These are phyloP conservation scores for Sicyos baderoa DNA, from an alignment of 306 rosid genomes.

Conservation along the genomic window DNA sequence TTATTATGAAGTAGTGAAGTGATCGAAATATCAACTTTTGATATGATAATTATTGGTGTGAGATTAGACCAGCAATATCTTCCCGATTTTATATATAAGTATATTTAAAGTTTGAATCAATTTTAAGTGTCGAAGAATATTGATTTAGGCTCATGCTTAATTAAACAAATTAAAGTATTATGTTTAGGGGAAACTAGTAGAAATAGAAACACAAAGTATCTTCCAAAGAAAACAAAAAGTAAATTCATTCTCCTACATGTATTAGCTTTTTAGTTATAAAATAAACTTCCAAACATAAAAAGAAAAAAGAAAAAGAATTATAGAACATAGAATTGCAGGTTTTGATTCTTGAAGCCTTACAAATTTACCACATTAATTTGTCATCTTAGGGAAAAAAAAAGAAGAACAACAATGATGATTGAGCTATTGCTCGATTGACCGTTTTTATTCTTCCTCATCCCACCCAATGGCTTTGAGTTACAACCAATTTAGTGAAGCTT, in stretches of 20 bases:
- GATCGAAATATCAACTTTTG: no score
- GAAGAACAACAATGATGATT: no score
- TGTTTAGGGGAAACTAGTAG: not conserved
- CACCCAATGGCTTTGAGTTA: no score
- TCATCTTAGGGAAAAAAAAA: not conserved
- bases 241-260: not conserved
- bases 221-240: no score
- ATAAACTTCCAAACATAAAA: not conserved
- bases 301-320: not conserved
- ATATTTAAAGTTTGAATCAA: not conserved
- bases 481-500: conserved; percentile 39
- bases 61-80: no score
- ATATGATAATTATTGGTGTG: no score
- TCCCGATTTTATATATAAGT: no score
- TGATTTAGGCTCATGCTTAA: not conserved
- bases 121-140: no score
- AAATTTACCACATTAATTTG: no score
- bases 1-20: no score
- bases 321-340: not conserved
- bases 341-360: not conserved
- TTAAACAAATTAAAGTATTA: not conserved
- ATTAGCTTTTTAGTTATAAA: conserved; percentile 4
- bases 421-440: no score
- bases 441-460: not conserved
- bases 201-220: not conserved